A percentile compares a stretch with the other conserved stretches of the same genome.
Conservation (phyloP, 1,139 yeast genomes). For the Taphrina pruni region DNA sequence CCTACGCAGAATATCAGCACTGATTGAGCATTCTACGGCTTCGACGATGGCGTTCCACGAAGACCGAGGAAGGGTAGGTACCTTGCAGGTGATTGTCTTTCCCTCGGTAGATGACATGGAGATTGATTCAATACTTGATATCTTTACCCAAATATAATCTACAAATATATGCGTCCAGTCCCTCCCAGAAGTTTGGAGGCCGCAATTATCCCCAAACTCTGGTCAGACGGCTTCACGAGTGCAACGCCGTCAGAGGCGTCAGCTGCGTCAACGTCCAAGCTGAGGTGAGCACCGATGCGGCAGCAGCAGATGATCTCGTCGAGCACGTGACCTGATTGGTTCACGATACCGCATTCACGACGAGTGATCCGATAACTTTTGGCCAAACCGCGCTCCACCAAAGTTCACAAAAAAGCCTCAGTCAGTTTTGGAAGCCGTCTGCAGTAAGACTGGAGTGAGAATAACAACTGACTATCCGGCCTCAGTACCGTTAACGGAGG, state of each 20-base stretch:
- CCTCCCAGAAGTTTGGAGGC: no score
- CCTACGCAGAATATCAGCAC: constrained; percentile 50
- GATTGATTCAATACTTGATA: neutral
- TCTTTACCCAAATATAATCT: neutral
- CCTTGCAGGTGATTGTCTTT: constrained; percentile 77
- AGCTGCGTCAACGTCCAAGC: neutral
- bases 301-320: neutral
- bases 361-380: neutral
- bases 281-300: no score
- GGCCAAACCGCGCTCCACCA: neutral
- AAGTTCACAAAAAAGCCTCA: neutral
- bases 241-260: neutral
- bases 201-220: no score
- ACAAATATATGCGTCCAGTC: no score
- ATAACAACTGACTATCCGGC: no score
- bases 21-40: no score
- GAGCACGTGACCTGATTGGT: neutral
- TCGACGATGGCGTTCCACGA: no score
- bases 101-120: constrained; percentile 52
- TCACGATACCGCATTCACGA: neutral
- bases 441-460: no score
- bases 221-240: neutral
- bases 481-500: no score
- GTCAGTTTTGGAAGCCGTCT: neutral
- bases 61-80: neutral